phyloP scores from a whole-genome alignment of 2,329 filamentous ascomycete genomes.

The Calycina herbarum region DNA sequence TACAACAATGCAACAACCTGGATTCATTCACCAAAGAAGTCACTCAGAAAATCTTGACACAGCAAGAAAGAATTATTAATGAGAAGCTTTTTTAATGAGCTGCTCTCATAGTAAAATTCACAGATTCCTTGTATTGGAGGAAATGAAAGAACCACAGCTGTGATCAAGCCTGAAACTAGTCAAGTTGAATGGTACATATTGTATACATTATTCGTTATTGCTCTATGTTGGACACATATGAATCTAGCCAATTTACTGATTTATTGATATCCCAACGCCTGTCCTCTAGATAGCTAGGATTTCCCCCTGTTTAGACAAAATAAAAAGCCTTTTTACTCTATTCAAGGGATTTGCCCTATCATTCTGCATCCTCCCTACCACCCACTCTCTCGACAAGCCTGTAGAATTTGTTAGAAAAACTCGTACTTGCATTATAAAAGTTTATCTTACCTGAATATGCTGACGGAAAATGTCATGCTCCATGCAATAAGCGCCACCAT shows the following conservation, averaged over 20 bases:
- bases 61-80: background rate
- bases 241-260: background rate
- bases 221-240: slow-evolving; percentile 3
- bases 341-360: slow-evolving; percentile 1
- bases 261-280: slow-evolving; percentile 7
- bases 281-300: background rate
- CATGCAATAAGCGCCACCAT: slow-evolving; percentile 83
- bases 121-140: background rate
- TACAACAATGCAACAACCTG: background rate
- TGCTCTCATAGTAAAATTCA: background rate
- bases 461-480: slow-evolving; percentile 86
- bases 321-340: background rate
- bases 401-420: slow-evolving; percentile 29
- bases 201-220: background rate
- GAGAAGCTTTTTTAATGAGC: background rate
- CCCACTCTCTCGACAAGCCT: slow-evolving; percentile 61
- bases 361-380: slow-evolving; percentile 49
- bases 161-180: background rate
- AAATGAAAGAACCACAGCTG: background rate
- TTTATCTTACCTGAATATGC: slow-evolving; percentile 63
- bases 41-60: background rate
- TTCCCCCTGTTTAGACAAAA: background rate
- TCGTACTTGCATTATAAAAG: background rate
- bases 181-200: no score
- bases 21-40: background rate